Evolutionary conservation across 169 alveolate species (phyloP).

Genomic region (Plasmodium blacklocki): DNA sequence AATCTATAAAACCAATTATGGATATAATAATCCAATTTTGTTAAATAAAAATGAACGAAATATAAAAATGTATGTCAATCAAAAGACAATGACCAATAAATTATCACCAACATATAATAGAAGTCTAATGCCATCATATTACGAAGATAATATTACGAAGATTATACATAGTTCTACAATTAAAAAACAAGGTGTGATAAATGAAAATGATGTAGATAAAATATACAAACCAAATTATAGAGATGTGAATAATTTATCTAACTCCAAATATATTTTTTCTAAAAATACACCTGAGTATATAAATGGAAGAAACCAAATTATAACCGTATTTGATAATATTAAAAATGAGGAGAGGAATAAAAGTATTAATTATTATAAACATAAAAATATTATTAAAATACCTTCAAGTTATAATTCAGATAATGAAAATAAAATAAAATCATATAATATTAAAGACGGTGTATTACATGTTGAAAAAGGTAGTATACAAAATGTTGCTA

Average conservation of each 20-base stretch:
- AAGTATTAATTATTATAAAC: background rate
- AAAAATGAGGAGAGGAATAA: constrained; percentile 9
- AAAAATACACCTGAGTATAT: constrained; percentile 26
- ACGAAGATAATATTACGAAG: constrained; percentile 2
- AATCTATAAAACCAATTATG: constrained; percentile 27
- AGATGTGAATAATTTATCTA: background rate
- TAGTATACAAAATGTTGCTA: no score
- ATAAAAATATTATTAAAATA: background rate
- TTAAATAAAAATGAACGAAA: constrained; percentile 31
- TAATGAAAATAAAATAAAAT: background rate
- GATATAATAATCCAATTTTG: constrained; percentile 47
- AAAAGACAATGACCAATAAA: background rate
- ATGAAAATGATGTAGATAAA: constrained; percentile 9
- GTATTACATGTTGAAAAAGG: no score
- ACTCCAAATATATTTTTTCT: constrained; percentile 27
- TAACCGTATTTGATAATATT: background rate
- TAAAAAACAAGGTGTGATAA: constrained; percentile 23
- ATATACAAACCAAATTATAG: constrained; percentile 11
- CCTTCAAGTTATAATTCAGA: constrained; percentile 19
- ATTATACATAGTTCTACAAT: background rate
- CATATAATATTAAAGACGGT: no score
- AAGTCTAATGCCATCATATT: constrained; percentile 14
- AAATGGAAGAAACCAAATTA: constrained; percentile 22
- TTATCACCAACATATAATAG: background rate
- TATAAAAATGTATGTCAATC: background rate